Base-by-base conservation (phyloP, 306 rosid species). In the Quercus gilva region DNA sequence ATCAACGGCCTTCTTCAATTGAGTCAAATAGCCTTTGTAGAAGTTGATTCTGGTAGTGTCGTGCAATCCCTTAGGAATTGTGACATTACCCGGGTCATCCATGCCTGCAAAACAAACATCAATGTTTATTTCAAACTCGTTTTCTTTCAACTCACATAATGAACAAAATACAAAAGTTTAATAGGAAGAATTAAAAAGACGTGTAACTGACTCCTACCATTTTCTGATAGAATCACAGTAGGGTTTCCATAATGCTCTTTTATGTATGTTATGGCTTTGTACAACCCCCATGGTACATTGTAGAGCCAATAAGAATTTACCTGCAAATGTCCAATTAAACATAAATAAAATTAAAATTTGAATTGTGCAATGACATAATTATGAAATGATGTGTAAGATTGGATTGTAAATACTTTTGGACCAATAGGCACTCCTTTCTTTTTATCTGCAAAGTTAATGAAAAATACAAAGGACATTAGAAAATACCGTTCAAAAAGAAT, bases 231-330 rank as follows among this genome's bases (percentile, higher is more conserved):
- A 81, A 92, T 85, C 79, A 94, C 88, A 37, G 85, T 83, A 1
- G 94, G 97, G 78, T 94, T 94, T 83, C 92, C 91, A 75, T 92
- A 94, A 56, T 35, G 87, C 64, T 94, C 91, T 76, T 91, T 94
- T 69, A 92, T 78, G 79, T 94, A 94, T n/a, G 33, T 90, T 53
- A 92, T 20, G 53, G 94, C 75, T 75, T 94, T 94, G 92, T 92
- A 91, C 90, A 92, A 28, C 9, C 99, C 99, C 99, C 97, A 95
- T 80, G 99, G 97, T 3, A 95, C 99, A 59, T 90, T 86, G 89
- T 92, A 95, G 37, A 95, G 95, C 99, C 99, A 95, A 70, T 59
- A 81, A 37, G 97, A 92, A 82, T 92, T 0, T 69, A 92, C 99
- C 97, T 94, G 86, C 41, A 49, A 77, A 79, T 26, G 17, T 74